Evolutionary conservation across 805 yeast genomes (phyloP), one percentile per base, ranked within the genome.

Genomic region (Saccharomycopsis vini): DNA sequence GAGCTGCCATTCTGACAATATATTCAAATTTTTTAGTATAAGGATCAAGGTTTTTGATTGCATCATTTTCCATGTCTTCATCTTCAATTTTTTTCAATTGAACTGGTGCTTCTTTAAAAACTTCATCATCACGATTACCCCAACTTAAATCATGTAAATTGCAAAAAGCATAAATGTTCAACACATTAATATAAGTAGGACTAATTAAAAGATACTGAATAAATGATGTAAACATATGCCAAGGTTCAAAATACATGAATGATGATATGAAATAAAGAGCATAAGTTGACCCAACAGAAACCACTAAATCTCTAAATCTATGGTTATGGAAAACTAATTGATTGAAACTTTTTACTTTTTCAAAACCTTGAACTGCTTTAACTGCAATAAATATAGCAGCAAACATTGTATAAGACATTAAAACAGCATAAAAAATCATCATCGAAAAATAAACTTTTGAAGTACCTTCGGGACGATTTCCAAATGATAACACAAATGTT

Each of bases 81-180:
- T n/a, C n/a, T n/a, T n/a, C 22, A 16, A 34, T 39, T n/a, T 38
- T 34, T 12, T n/a, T n/a, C 31, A 45, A 29, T 33, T 31, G 33
- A 3, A 39, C 43, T 6, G 46, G 46, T 15, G 34, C 38, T 15
- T 46, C 50, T 5, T 46, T 36, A 19, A 29, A 35, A 15, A 39
- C 29, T n/a, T 76, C 77, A 40, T 80, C 86, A 39, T 95, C 95
- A 61, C 89, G 86, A 3, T 95, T 90, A 60, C 97, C 97, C 97
- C 97, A 90, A 5, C 96, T 84, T 39, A 90, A 79, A 67, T 90
- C 98, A 61, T 90, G 95, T 49, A 90, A 81, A 62, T 90, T 90
- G 68, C 97, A 89, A 61, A 90, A 89, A 2, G 97, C 95, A 63
- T 90, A 90, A 49, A 90, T 90, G 61, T 87, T 88, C 58, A 90